Percentiles rank a stretch among this genome's conserved stretches.
Conservation (phyloP, 1,284 basidiomycete genomes). For the Sporisorium reilianum region DNA sequence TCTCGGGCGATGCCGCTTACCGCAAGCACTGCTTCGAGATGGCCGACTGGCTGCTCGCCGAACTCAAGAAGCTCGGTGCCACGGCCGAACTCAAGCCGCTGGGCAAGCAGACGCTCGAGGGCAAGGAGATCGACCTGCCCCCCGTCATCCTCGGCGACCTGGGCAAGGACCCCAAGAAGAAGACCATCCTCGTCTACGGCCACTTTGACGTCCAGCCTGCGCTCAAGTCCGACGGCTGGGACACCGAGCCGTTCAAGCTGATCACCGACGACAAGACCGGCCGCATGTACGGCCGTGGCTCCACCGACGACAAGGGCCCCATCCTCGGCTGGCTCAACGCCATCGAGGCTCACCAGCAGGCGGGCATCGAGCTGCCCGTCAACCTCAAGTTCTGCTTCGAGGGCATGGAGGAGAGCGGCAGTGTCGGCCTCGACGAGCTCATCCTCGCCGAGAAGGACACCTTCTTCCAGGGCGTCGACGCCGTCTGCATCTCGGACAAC, state of each 20-base stretch:
- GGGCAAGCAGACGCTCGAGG: conserved; percentile 86
- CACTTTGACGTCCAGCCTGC: conserved; percentile 72
- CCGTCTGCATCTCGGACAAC: conserved; percentile 83
- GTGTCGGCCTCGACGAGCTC: conserved; percentile 90
- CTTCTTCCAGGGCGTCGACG: conserved; percentile 92
- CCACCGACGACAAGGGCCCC: conserved; percentile 68
- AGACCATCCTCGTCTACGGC: conserved; percentile 90
- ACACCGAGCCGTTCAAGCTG: conserved; percentile 89
- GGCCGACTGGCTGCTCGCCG: conserved; percentile 65
- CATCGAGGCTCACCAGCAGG: conserved; percentile 84
- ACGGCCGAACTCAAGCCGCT: conserved; percentile 61
- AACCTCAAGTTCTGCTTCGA: conserved; percentile 96
- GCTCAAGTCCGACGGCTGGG: conserved; percentile 80
- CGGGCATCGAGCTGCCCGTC: conserved; percentile 84
- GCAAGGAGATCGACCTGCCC: conserved; percentile 81
- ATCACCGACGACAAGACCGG: conserved; percentile 78
- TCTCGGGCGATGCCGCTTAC: conserved; percentile 67
- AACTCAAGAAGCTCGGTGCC: conserved; percentile 64
- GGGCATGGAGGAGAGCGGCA: conserved; percentile 96
- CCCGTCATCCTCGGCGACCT: conserved; percentile 82
- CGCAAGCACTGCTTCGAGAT: conserved; percentile 66
- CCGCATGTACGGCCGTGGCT: conserved; percentile 82
- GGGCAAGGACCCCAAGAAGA: conserved; percentile 85
- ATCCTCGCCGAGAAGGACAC: conserved; percentile 83
- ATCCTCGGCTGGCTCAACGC: conserved; percentile 92